phyloP scores from a whole-genome alignment of 441 rosid genomes.

The Pelargonium cotyledonis region DNA sequence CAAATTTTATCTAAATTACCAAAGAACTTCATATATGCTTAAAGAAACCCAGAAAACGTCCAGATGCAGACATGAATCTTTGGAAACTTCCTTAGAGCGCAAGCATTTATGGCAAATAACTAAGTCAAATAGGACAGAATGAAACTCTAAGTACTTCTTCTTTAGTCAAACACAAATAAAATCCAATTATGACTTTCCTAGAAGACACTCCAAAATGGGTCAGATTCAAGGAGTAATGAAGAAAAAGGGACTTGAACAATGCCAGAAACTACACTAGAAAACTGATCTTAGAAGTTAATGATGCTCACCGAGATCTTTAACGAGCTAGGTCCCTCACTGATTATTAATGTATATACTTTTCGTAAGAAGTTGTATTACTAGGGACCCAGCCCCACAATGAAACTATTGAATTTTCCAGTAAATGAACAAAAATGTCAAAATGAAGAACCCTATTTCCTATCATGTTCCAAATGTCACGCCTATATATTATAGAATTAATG shows the following conservation, averaged over 20 bases:
- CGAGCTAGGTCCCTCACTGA: too few species aligned
- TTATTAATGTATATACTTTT: neutral
- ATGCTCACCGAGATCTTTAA: too few species aligned
- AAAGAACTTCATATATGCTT: neutral
- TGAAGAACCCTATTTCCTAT: neutral
- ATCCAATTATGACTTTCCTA: neutral
- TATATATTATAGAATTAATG: neutral
- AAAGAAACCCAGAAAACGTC: too few species aligned
- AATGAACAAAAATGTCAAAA: neutral
- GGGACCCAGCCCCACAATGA: neutral
- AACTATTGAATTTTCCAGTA: neutral
- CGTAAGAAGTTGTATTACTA: neutral
- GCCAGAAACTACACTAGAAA: too few species aligned
- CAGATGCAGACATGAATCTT: neutral
- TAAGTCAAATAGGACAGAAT: neutral
- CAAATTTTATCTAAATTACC: neutral
- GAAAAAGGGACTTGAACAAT: too few species aligned
- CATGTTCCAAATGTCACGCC: slow-evolving; percentile 7
- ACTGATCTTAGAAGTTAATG: too few species aligned
- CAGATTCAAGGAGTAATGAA: too few species aligned
- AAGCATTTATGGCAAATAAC: neutral
- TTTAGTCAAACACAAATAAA: too few species aligned
- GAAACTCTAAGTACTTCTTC: neutral
- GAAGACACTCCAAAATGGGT: too few species aligned
- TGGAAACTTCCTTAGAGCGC: neutral